Evolutionary conservation across 2,329 filamentous ascomycete genomes (phyloP).

Genomic region (Claviceps paspali): DNA sequence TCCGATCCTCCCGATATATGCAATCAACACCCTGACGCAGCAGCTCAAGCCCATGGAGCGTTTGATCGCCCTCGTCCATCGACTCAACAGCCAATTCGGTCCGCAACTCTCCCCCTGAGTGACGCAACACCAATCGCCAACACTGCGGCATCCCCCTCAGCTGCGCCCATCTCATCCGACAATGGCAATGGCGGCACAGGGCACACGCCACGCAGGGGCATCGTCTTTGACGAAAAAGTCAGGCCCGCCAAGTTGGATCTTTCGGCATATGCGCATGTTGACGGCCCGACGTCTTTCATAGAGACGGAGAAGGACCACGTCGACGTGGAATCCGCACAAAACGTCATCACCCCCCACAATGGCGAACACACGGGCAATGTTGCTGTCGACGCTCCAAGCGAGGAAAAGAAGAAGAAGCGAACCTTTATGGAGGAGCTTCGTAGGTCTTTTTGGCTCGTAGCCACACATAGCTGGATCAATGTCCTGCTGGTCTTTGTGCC

Average conservation of each 20-base stretch:
- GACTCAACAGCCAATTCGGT: slow-evolving; percentile 12
- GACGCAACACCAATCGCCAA: slow-evolving; percentile 3
- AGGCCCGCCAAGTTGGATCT: slow-evolving; percentile 9
- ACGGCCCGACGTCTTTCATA: slow-evolving; percentile 44
- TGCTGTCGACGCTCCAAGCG: slow-evolving; percentile 1
- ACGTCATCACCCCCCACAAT: slow-evolving; percentile 8
- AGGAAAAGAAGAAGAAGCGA: slow-evolving; percentile 18
- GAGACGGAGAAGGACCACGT: slow-evolving; percentile 11
- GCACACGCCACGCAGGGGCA: slow-evolving; percentile 5
- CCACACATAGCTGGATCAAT: slow-evolving; percentile 67
- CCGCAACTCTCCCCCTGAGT: slow-evolving; percentile 1
- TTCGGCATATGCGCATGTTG: slow-evolving; percentile 29
- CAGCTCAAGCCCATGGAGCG: slow-evolving; percentile 39
- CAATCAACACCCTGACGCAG: slow-evolving; percentile 40
- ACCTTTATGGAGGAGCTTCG: slow-evolving; percentile 34
- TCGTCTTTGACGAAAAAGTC: slow-evolving; percentile 6
- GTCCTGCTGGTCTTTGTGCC: slow-evolving; percentile 64
- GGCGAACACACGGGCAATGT: slow-evolving; percentile 11
- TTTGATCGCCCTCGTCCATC: slow-evolving; percentile 17
- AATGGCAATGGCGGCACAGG: slow-evolving; percentile 11
- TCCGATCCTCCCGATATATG: slow-evolving; percentile 38
- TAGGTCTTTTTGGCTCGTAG: slow-evolving; percentile 35
- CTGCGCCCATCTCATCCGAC: slow-evolving; percentile 6
- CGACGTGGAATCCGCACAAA: slow-evolving; percentile 9
- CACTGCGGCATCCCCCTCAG: not conserved